Conservation (phyloP, 2,329 filamentous ascomycete genomes). For the Magnaporthiopsis poae region DNA sequence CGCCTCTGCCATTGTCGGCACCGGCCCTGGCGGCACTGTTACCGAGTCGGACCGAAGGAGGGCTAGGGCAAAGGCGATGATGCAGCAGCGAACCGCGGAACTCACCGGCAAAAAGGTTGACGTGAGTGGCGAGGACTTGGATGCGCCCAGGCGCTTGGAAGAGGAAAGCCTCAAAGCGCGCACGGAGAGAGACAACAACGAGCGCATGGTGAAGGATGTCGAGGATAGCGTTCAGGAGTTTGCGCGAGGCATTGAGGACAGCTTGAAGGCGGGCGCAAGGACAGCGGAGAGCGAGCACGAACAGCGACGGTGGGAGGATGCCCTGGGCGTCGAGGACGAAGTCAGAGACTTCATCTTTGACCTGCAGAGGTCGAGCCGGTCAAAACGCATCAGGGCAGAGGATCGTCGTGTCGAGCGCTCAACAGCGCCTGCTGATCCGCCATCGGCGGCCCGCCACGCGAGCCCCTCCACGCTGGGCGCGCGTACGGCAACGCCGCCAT, state of each 20-base stretch:
- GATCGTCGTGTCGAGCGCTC: conserved; percentile 41
- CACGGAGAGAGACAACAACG: conserved; percentile 84
- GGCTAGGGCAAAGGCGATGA: conserved; percentile 91
- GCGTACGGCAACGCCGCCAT: conserved; percentile 42
- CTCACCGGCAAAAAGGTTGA: conserved; percentile 76
- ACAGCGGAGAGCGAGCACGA: conserved; percentile 79
- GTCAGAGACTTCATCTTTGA: conserved; percentile 98
- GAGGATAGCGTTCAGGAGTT: conserved; percentile 93
- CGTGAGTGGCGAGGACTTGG: conserved; percentile 57
- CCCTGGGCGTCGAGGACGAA: conserved; percentile 88
- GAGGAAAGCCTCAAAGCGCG: conserved; percentile 74
- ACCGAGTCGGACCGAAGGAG: conserved; percentile 93
- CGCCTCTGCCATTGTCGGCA: conserved; percentile 74
- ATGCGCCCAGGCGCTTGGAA: conserved; percentile 75
- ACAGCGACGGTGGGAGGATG: conserved; percentile 88
- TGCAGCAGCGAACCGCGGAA: conserved; percentile 93
- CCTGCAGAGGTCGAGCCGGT: conserved; percentile 74
- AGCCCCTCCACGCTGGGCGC: conserved; percentile 33
- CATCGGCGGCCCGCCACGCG: conserved; percentile 37
- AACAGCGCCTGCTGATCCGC: conserved; percentile 29
- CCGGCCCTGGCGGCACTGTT: conserved; percentile 78
- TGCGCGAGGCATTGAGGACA: conserved; percentile 72
- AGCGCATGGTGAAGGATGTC: conserved; percentile 91
- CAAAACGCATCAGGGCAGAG: conserved; percentile 56
- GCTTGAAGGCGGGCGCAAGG: conserved; percentile 68